phyloP scores from a whole-genome alignment of 2,329 filamentous ascomycete species.

The Whalleya microplaca region DNA sequence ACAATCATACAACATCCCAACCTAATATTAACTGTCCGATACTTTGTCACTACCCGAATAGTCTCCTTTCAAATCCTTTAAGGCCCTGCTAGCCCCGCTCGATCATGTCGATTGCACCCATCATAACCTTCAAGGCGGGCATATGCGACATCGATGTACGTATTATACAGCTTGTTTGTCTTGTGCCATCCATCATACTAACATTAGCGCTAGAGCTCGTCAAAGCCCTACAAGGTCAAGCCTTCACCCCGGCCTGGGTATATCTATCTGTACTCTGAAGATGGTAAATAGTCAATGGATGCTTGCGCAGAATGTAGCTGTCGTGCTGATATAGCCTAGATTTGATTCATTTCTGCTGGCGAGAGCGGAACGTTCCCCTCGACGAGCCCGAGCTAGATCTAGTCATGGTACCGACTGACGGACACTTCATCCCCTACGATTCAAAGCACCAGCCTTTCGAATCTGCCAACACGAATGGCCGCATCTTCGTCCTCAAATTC shows the following conservation, averaged over 20 bases:
- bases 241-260: conserved; percentile 77
- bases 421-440: conserved; percentile 83
- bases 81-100: not conserved
- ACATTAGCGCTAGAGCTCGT: conserved; percentile 28
- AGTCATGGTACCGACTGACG: conserved; percentile 90
- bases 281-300: conserved; percentile 59
- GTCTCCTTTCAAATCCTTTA: not conserved
- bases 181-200: conserved; percentile 15
- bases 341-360: conserved; percentile 96
- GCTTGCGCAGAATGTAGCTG: not conserved
- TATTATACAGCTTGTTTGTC: conserved; percentile 28
- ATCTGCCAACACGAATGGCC: conserved; percentile 75
- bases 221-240: conserved; percentile 71
- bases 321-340: conserved; percentile 54
- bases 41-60: conserved; percentile 11
- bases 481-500: conserved; percentile 94
- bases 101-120: conserved; percentile 78
- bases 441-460: conserved; percentile 58
- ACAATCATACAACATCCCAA: not conserved
- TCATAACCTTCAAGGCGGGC: conserved; percentile 97
- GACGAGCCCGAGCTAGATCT: conserved; percentile 83
- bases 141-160: conserved; percentile 82
- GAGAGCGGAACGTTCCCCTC: conserved; percentile 71
- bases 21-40: not conserved
- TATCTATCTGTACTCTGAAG: conserved; percentile 89